These are phyloP conservation scores for Chrysophaeum taylorii DNA, from an alignment of 352 stramenopile genomes.

Conservation along the genomic window DNA sequence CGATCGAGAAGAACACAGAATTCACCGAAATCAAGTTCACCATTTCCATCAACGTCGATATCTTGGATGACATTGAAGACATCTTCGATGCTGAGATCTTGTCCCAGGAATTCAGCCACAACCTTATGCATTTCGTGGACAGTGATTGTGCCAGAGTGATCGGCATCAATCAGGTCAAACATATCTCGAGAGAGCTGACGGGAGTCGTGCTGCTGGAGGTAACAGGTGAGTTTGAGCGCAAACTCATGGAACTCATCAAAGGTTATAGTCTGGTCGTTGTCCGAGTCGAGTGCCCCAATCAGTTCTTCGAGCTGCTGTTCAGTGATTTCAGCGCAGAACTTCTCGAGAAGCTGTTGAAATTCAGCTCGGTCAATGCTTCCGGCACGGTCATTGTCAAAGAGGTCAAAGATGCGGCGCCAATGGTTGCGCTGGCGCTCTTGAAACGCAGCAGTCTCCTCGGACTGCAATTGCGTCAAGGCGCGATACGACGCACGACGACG, in stretches of 20 bases:
- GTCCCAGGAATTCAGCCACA: background rate
- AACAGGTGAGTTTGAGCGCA: background rate
- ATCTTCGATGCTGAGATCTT: no score
- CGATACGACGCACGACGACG: background rate
- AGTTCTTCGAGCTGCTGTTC: no score
- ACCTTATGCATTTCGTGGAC: background rate
- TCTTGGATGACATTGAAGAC: no score
- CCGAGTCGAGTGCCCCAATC: background rate
- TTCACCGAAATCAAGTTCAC: no score
- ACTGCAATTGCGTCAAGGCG: background rate
- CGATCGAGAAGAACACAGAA: background rate
- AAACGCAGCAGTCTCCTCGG: background rate
- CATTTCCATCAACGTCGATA: no score
- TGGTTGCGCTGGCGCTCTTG: background rate
- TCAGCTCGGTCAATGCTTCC: no score
- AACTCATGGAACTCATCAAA: constrained; percentile 3
- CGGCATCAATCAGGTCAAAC: background rate
- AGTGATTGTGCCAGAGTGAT: background rate
- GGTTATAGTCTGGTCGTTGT: background rate
- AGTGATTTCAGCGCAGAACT: no score
- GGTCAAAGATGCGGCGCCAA: background rate
- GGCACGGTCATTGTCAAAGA: no score
- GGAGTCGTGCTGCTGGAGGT: background rate
- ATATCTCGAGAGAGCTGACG: background rate
- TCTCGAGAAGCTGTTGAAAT: no score